These are phyloP conservation scores for Acanthamoeba triangularis DNA, from an alignment of 208 protist species.

Conservation along the genomic window DNA sequence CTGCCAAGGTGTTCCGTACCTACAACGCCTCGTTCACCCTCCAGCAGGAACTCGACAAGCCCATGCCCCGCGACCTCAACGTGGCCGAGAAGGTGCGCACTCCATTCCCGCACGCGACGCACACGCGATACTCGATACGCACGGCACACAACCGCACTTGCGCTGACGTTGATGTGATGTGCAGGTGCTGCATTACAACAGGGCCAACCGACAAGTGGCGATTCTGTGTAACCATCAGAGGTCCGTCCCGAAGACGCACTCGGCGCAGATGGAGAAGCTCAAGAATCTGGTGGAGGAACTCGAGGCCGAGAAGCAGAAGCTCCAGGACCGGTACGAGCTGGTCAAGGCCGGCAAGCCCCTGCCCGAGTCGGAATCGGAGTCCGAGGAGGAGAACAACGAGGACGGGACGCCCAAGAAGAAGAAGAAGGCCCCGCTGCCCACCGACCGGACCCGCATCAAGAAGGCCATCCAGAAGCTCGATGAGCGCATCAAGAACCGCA, in stretches of 20 bases:
- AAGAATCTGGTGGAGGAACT: conserved; percentile 91
- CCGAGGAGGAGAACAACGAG: conserved; percentile 74
- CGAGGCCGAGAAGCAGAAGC: conserved; percentile 79
- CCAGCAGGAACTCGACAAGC: conserved; percentile 96
- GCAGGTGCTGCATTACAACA: conserved; percentile 96
- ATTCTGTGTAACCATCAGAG: conserved; percentile 99
- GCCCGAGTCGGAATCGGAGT: conserved; percentile 72
- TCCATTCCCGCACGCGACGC: not conserved
- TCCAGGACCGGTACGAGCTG: conserved; percentile 76
- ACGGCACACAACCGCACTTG: not conserved
- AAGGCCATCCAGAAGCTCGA: conserved; percentile 77
- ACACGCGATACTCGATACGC: not conserved
- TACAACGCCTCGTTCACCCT: conserved; percentile 99
- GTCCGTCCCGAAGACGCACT: conserved; percentile 95
- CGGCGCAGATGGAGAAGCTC: conserved; percentile 92
- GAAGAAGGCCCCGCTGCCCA: conserved; percentile 84
- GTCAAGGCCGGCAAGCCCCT: conserved; percentile 81
- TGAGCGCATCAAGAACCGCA: conserved; percentile 60
- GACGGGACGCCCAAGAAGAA: conserved; percentile 75
- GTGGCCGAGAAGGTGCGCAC: conserved; percentile 52
- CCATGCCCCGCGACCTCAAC: conserved; percentile 69
- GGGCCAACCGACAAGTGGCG: conserved; percentile 98
- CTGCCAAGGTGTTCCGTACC: conserved; percentile 99
- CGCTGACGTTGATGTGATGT: not conserved
- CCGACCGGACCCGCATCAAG: conserved; percentile 65